Evolutionary conservation across 2,329 filamentous ascomycete genomes (phyloP).

Genomic region (Ceratocystis alfenasii): DNA sequence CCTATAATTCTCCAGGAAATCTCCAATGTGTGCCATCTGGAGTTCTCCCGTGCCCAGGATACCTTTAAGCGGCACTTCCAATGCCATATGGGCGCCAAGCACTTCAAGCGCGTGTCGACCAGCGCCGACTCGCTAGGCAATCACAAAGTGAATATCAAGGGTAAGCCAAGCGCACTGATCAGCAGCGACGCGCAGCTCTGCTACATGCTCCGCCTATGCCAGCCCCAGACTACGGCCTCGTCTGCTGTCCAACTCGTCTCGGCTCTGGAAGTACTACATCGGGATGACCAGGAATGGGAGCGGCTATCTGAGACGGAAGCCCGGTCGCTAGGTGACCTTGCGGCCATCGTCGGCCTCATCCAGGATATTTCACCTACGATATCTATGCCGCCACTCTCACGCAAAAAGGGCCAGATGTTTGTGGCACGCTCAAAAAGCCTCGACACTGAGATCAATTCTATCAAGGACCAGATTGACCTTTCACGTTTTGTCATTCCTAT

Average conservation of each 20-base stretch:
- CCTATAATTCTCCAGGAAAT: conserved; percentile 36
- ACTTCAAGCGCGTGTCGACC: conserved; percentile 34
- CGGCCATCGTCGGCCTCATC: conserved; percentile 32
- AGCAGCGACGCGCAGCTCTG: conserved; percentile 32
- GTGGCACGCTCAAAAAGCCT: conserved; percentile 29
- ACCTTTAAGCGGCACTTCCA: conserved; percentile 34
- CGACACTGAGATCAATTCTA: conserved; percentile 31
- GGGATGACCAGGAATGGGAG: conserved; percentile 29
- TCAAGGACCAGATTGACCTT: conserved; percentile 33
- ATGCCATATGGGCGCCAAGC: conserved; percentile 29
- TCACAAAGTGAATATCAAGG: conserved; percentile 32
- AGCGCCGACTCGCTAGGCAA: conserved; percentile 30
- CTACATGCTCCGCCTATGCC: conserved; percentile 35
- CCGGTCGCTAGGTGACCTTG: conserved; percentile 31
- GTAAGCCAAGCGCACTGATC: conserved; percentile 32
- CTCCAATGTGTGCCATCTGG: conserved; percentile 35
- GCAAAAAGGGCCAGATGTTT: conserved; percentile 33
- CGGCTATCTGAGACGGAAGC: conserved; percentile 29
- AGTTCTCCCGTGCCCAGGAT: conserved; percentile 32
- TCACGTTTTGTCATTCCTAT: conserved; percentile 33
- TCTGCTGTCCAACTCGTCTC: conserved; percentile 38
- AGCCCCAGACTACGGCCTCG: conserved; percentile 29
- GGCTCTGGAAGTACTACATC: conserved; percentile 32
- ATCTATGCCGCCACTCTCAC: conserved; percentile 31
- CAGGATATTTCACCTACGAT: conserved; percentile 30